Percentiles rank a stretch among this genome's conserved stretches.
These are phyloP conservation scores for Naganishia vishniacii DNA, from an alignment of 768 basidiomycete genomes.

Conservation along the genomic window DNA sequence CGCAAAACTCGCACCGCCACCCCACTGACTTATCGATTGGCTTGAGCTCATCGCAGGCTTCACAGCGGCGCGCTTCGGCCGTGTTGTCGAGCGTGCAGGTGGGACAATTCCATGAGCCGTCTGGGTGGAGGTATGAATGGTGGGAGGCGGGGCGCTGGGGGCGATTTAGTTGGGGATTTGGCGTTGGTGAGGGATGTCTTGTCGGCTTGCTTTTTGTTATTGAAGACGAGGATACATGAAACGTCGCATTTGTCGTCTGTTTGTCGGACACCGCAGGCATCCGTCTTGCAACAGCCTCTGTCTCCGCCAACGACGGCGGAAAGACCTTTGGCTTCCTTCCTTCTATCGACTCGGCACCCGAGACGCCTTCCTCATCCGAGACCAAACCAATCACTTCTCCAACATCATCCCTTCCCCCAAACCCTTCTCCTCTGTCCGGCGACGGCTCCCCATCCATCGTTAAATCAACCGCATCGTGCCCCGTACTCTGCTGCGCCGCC, in stretches of 20 bases:
- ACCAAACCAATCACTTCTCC: slow-evolving; percentile 49
- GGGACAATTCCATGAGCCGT: slow-evolving; percentile 46
- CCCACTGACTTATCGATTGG: slow-evolving; percentile 51
- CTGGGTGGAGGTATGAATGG: neutral
- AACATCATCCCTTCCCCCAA: slow-evolving; percentile 51
- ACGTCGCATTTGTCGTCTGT: neutral
- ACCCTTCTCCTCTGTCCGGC: neutral
- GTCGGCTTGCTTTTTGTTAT: neutral
- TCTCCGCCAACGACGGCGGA: slow-evolving; percentile 19
- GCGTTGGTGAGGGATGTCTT: too few relatives aligned
- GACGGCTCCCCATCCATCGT: neutral
- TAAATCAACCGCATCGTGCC: slow-evolving; percentile 53
- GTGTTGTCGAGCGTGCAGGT: slow-evolving; percentile 67
- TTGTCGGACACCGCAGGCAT: neutral
- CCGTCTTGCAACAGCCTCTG: neutral
- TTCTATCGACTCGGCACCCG: slow-evolving; percentile 33
- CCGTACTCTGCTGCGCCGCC: slow-evolving; percentile 63
- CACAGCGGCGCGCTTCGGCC: slow-evolving; percentile 55
- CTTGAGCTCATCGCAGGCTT: slow-evolving; percentile 55
- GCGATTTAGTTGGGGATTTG: neutral
- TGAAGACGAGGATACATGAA: neutral
- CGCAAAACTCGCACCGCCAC: slow-evolving; percentile 66
- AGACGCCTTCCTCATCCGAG: neutral
- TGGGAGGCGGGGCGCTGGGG: neutral
- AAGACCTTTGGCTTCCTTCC: slow-evolving; percentile 17